Base-by-base conservation (phyloP, 1,139 yeast species). In the Maudiozyma humilis region DNA sequence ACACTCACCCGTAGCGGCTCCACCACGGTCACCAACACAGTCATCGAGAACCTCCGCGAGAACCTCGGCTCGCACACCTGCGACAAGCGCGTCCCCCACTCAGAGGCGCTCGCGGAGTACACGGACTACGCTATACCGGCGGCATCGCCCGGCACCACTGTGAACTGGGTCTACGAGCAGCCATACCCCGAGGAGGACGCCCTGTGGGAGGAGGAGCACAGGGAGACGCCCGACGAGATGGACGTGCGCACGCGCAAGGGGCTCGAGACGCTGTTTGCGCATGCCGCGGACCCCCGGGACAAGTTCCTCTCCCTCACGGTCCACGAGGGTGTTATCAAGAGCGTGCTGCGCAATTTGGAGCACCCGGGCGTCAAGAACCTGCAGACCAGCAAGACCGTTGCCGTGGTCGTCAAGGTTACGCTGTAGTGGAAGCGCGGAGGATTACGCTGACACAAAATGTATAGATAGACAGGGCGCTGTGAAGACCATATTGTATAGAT, bases 41-140 rank as follows among this genome's bases (percentile, higher is more conserved):
- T 32, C 1, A 35, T 54, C 6, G 91, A 83, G 46, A 69, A 71
- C 36, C 54, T 82, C 4, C 67, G 93, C 43, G 93, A 83, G 59
- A 78, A 81, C 0, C 70, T 79, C 23, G 91, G 91, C 1, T 67
- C 66, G 14, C 85, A 83, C 57, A 64, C 78, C 2, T 83, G 93
- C 59, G 88, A 83, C 59, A 71, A 74, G 57, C 64, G 91, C 43
- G 53, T 58, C 46, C 40, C 57, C 48, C 44, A 57, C 47, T 44
- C 54, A 6, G 44, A 38, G n/a, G 44, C 52, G 2, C 41, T 48
- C 8, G 37, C 37, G 2, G 56, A 56, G 34, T 57, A 56, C 37
- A 57, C 54, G 41, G 41, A 51, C 32, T 48, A 38, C 29, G 36
- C 42, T 33, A 6, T 23, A 10, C 27, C 27, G 8, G 27, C 27